Base-by-base conservation (phyloP, 2,329 filamentous ascomycete species). In the Trichoderma gracile region DNA sequence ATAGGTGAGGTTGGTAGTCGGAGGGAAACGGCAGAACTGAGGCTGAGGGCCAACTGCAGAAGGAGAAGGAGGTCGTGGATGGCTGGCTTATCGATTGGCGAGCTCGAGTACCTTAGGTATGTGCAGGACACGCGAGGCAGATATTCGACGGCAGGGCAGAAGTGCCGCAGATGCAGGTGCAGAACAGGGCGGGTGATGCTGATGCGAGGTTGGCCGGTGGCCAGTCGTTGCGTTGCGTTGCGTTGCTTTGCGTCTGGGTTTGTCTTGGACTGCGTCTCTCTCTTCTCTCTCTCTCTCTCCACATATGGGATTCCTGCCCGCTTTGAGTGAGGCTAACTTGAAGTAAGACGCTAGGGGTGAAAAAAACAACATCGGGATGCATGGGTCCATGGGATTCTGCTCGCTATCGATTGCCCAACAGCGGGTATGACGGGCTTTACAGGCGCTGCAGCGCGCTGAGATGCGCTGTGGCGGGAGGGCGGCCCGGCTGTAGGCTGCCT, bases 171-270 rank as follows among this genome's bases (percentile, higher is more conserved):
- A 23, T 53, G 53, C 40, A 60, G 57, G 57, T 52, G 45, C 30
- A 33, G 49, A n/a, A 9, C 30, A 21, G 23, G n/a, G 25, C 10
- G 60, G 33, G 19, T 3, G 23, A 21, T 55, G 55, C 46, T 59
- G 63, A 65, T 60, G 63, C 12, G 56, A 65, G 43, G 63, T 55
- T 65, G 63, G 42, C 59, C 45, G 49, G 53, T 61, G 7, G 49
- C 19, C 58, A 46, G 49, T 30, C 49, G 33, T 38, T 38, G 33
- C 33, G 40, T 17, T 43, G 40, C 15, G 2, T 17, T 43, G 40
- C 15, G 40, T 17, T 43, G 40, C 15, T n/a, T 14, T 42, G 38
- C 12, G 38, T 42, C 15, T 23, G n/a, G 47, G 23, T 50, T 56
- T 56, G 27, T 30, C 27, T 30, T 30, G 27, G 27, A 8, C 27